phyloP scores from a whole-genome alignment of 495 filamentous ascomycete species.

The Barbatosphaeria neglecta region DNA sequence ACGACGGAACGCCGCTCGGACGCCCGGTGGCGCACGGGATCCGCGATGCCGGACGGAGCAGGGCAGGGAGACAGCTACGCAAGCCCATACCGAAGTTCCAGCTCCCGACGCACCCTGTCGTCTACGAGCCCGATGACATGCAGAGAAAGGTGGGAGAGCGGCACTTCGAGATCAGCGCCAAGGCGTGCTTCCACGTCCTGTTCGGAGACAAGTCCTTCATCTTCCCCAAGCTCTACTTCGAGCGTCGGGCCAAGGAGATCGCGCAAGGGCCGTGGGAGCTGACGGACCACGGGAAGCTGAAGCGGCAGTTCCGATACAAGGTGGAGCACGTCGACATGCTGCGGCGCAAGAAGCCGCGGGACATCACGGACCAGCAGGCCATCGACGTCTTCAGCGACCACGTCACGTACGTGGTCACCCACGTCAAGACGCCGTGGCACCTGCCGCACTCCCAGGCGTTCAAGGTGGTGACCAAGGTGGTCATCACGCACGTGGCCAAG shows the following conservation, averaged over 20 bases:
- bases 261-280: constrained; percentile 79
- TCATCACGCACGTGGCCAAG: constrained; percentile 86
- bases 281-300: constrained; percentile 54
- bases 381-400: constrained; percentile 92
- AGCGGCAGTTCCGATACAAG: constrained; percentile 69
- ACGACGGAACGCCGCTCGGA: constrained; percentile 35
- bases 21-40: constrained; percentile 28
- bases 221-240: constrained; percentile 83
- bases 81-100: constrained; percentile 66
- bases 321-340: constrained; percentile 57
- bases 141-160: constrained; percentile 57
- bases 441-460: constrained; percentile 71
- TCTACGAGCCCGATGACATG: constrained; percentile 75
- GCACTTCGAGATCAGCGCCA: constrained; percentile 75
- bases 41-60: constrained; percentile 44
- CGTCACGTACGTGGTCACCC: constrained; percentile 86
- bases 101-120: constrained; percentile 68
- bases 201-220: constrained; percentile 93
- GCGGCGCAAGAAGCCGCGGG: constrained; percentile 43
- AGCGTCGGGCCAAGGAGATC: constrained; percentile 65
- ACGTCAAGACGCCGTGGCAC: constrained; percentile 83
- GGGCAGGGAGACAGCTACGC: constrained; percentile 40
- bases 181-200: constrained; percentile 88
- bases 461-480: constrained; percentile 77
- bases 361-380: constrained; percentile 72